Evolutionary conservation across 2,329 filamentous ascomycete genomes (phyloP), one percentile per base, ranked within the genome.

Genomic region (Cephalotrichum gorgonifer): DNA sequence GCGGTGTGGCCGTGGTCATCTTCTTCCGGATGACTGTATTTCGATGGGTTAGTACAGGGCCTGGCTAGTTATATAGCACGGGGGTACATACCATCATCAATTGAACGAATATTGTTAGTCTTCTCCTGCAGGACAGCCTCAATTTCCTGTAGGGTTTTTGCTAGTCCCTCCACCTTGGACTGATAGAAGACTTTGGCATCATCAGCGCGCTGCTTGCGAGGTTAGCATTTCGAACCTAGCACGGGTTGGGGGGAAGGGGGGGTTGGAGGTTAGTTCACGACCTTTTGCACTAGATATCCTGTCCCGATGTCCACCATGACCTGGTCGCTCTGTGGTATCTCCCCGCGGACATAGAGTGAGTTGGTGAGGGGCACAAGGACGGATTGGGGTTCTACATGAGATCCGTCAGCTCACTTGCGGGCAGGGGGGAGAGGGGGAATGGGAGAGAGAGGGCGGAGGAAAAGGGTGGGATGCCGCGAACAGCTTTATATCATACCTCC

Each of bases 331-430:
- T 84, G 79, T 43, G 85, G 76, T 38, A 97, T 73, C 35, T 78
- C 83, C 28, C 91, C 94, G 25, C 86, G 85, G 15, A 98, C 91
- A 67, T 98, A 98, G 27, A 98, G 77, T 1, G 90, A 96, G 58
- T 87, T 93, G 12, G 93, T 98, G 53, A 98, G 70, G 0, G 94
- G 93, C n/a, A 98, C 88, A 20, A 98, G 78, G 44, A 97, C 85
- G 7, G 67, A 73, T 65, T 79, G 74, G 45, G 62, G 58, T 62
- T 62, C 49, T 64, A 50, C 15, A 50, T 22, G 15, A 15, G 14
- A 20, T 14, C 26, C 28, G 17, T 26, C 30, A 35, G 22, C 27
- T 43, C 11, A 20, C 22, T 47, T 20, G 38, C 7, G 8, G 27
- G 27, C 4, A 20, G 15, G 23, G 20, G 17, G 20, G n/a, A 23